These are phyloP conservation scores for Trapa bicornis DNA, from an alignment of 345 rosid genomes.

Conservation along the genomic window DNA sequence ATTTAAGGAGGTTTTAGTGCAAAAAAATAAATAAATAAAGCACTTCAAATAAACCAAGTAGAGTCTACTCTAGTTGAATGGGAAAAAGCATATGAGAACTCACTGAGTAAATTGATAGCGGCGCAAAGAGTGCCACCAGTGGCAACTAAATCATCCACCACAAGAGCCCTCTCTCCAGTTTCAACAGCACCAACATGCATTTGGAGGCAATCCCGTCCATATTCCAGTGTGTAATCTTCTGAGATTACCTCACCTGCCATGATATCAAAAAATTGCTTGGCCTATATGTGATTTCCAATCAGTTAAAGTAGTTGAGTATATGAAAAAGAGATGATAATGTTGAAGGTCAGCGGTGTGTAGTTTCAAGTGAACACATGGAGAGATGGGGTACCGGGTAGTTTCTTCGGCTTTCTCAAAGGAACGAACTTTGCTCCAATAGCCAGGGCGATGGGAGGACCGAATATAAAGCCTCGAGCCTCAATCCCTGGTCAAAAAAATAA, in stretches of 20 bases:
- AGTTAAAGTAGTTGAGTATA: neutral
- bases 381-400: constrained; percentile 59
- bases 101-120: constrained; percentile 89
- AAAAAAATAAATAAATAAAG: neutral
- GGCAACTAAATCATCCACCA: constrained; percentile 84
- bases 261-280: neutral
- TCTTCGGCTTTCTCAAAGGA: constrained; percentile 84
- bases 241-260: constrained; percentile 68
- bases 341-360: neutral
- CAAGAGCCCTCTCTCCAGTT: constrained; percentile 65
- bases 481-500: constrained; percentile 38
- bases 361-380: neutral
- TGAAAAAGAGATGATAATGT: neutral
- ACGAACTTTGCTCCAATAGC: constrained; percentile 98
- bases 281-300: neutral
- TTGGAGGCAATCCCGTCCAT: constrained; percentile 79
- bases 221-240: constrained; percentile 74
- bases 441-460: constrained; percentile 91
- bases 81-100: constrained; percentile 1
- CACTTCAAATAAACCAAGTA: neutral
- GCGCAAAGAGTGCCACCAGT: constrained; percentile 96
- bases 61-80: neutral
- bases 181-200: constrained; percentile 90
- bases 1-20: no score
- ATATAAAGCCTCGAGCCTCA: constrained; percentile 92